Evolutionary conservation across 2,329 filamentous ascomycete species (phyloP), one percentile per base, ranked within the genome.

Genomic region (Pseudocercospora musae): DNA sequence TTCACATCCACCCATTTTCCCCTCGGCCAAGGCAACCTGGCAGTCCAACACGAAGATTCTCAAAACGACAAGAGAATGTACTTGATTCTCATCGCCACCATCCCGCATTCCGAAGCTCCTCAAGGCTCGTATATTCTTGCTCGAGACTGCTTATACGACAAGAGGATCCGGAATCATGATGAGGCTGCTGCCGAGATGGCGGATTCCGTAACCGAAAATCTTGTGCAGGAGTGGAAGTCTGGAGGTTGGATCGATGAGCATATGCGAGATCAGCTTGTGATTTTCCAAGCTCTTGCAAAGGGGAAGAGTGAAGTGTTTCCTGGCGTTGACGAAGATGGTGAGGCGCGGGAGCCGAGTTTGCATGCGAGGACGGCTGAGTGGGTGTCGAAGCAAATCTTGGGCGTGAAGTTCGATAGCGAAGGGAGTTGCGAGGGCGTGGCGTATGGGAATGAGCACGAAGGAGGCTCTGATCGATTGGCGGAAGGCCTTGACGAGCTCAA

Each of bases 221-320:
- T 87, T 33, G 68, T 78, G 0, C 54, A 66, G 0, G 83, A 87
- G 62, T 72, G 84, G 49, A 70, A 73, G 11, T 75, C 79, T 62
- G 77, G 74, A 0, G 79, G 81, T 0, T 82, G 78, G 66, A 79
- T 86, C 3, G 85, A 87, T 67, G 78, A 80, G 69, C 77, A 80
- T 64, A 78, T 85, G 79, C 75, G 82, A 48, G 85, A 87, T 71
- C 85, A 87, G 68, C 66, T 87, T 25, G 81, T 86, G 1, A 78
- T 87, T 0, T 87, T 85, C 61, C 83, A 87, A 69, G 82, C 82
- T 15, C 72, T 88, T 20, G 82, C 83, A 4, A 67, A 74, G 8
- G 81, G 81, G 0, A 68, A 29, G 40, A 78, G 77, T 63, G 52
- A 55, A 0, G 74, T 81, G 0, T 69, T 58, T 37, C 37, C 56